Percentiles rank a stretch among this genome's conserved stretches.
Conservation (phyloP, 208 protist species). For the Acanthamoeba lenticulata region DNA sequence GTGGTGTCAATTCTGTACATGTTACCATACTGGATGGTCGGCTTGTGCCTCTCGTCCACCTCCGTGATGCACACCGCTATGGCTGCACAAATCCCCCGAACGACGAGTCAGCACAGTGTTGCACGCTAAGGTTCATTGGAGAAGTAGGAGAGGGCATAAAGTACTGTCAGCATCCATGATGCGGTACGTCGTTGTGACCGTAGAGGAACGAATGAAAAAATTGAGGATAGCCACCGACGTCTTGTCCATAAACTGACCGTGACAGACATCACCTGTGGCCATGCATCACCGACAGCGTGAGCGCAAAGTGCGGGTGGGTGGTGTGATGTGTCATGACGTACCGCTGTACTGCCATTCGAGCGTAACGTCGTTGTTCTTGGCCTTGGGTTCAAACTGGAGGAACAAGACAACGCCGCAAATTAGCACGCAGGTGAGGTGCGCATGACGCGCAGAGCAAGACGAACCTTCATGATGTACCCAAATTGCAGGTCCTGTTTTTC, state of each 20-base stretch:
- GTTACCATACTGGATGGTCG: slow-evolving; percentile 80
- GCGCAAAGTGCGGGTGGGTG: not conserved
- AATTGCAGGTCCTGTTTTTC: slow-evolving; percentile 73
- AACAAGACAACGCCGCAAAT: not conserved
- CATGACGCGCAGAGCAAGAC: not conserved
- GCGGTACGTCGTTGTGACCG: slow-evolving; percentile 76
- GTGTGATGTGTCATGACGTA: not conserved
- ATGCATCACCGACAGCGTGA: not conserved
- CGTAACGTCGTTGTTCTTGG: slow-evolving; percentile 61
- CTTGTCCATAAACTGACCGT: slow-evolving; percentile 71
- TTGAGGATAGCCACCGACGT: slow-evolving; percentile 74
- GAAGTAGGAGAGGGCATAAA: not conserved
- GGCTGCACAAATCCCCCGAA: slow-evolving; percentile 53
- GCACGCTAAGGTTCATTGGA: not conserved
- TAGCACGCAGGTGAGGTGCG: not conserved
- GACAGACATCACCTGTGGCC: not conserved
- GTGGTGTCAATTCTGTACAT: slow-evolving; percentile 76
- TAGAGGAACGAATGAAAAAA: slow-evolving; percentile 75
- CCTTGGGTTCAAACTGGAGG: slow-evolving; percentile 45
- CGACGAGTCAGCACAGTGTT: not conserved
- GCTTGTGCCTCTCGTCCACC: slow-evolving; percentile 72
- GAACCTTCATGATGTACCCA: slow-evolving; percentile 79
- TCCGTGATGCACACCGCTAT: slow-evolving; percentile 79
- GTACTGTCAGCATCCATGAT: slow-evolving; percentile 72
- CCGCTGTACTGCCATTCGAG: slow-evolving; percentile 79